Base-by-base conservation (phyloP, 306 rosid genomes). In the Lotus japonicus region DNA sequence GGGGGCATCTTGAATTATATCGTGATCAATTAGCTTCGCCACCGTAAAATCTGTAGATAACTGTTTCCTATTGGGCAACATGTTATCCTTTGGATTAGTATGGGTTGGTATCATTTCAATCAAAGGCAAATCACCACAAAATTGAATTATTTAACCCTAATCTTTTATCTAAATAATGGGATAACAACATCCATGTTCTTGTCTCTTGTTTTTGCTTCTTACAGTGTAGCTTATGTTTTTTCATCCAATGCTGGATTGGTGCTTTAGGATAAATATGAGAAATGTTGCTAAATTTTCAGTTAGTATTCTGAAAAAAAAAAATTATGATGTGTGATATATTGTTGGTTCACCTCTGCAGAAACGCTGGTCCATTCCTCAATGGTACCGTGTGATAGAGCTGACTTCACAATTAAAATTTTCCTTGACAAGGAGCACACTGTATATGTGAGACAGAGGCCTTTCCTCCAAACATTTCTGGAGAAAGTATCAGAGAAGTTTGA, bases 401-500 rank as follows among this genome's bases (percentile, higher is more conserved):
- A 92, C 82, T 92, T 92, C 85, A 73, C 85, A 68, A 70, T 85
- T 74, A 71, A 78, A 8, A 82, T 88, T 11, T 75, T 72, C 50
- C 77, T 73, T 70, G 81, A 89, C 64, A 79, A 82, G 72, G 92
- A 84, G 63, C 78, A 76, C 68, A 81, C 79, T 6, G 90, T 92
- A 16, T 84, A 86, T 66, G 95, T 92, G 8, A 81, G 84, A 55
- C 70, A 73, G 84, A 85, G 98, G 82, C 98, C 98, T 18, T 72
- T 79, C 73, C 96, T 92, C 21, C 79, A 58, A 11, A 60, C 31
- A 8, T 92, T 92, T 80, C 68, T 92, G 79, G 87, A 78, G 72
- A 82, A 83, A 71, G 95, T 87, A 61, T 85, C 96, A 5, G 87
- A 85, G 85, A 84, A 87, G 88, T 92, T 92, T 84, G 95, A 92